Evolutionary conservation across 2,329 filamentous ascomycete species (phyloP), one percentile per base, ranked within the genome.

Genomic region (Botrytis pseudocinerea): DNA sequence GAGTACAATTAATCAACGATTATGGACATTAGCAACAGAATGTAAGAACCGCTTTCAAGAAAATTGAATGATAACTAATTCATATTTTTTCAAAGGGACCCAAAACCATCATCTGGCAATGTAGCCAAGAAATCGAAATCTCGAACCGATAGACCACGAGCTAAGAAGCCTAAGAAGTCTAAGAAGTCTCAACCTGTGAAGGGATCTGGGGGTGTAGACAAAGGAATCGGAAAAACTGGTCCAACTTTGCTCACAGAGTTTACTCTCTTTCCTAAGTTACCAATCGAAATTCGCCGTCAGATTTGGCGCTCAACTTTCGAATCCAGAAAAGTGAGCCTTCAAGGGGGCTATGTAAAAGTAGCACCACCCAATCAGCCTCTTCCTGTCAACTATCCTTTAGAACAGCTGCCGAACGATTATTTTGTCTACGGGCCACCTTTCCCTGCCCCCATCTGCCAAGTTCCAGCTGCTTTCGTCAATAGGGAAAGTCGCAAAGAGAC

Each of bases 401-500:
- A 22, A 1, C 28, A 28, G 16, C 10, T 1, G 20, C 18, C 10
- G 0, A 14, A 10, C 9, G 48, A 54, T 14, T 25, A 14, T 6
- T 10, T 54, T 12, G 3, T 59, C 7, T 59, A 18, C 18, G 25
- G 4, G 4, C 46, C 25, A 48, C 22, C 32, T 32, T 32, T 32
- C 32, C 32, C 32, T 32, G 9, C 46, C 0, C 46, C 46, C 0
- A 51, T 14, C 22, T 5, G 4, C 4, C 1, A 2, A 14, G 0
- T 63, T 3, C 61, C 61, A 0, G 16, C 44, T 3, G 65, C 48
- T 9, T 69, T 69, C 1, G 65, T 69, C 35, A 69, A 57, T 22
- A 35, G 40, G 16, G 65, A 69, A 12, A 42, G 48, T 42, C 65
- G 65, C 28, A 5, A 2, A 5, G 48, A 69, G 22, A 57, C 48